Conservation (phyloP, 441 rosid species). For the Euphorbia celastroides region DNA sequence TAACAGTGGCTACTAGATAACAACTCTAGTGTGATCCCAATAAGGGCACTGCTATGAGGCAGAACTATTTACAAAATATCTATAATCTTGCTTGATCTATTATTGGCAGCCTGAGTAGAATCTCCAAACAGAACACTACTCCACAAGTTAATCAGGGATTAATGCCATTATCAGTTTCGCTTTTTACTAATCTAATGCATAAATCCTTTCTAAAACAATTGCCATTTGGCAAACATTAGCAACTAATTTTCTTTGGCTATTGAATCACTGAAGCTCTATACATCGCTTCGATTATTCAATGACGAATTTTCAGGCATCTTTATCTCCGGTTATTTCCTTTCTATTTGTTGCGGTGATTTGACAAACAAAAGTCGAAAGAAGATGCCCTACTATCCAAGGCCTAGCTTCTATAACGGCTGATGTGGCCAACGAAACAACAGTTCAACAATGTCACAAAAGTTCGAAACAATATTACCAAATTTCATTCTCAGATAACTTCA, state of each 20-base stretch:
- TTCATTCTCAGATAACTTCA: conserved; percentile 10
- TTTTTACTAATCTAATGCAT: conserved; percentile 1
- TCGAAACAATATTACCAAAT: not conserved
- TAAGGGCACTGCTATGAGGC: no score
- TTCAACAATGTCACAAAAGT: conserved; percentile 25
- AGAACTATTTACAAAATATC: no score
- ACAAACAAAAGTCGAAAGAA: conserved; percentile 48
- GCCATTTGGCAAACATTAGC: not conserved
- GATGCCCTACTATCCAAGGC: conserved; percentile 49
- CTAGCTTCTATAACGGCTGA: conserved; percentile 42
- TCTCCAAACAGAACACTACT: not conserved
- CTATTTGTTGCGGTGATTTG: conserved; percentile 27
- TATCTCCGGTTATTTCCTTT: conserved; percentile 2
- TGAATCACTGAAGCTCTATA: not conserved
- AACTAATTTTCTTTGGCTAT: not conserved
- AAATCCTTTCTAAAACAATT: conserved; percentile 1
- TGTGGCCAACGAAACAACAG: conserved; percentile 33
- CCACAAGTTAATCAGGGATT: not conserved
- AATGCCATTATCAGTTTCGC: conserved; percentile 2
- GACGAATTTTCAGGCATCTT: conserved; percentile 19
- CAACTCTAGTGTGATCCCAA: no score
- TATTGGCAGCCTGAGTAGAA: no score
- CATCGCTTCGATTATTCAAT: not conserved
- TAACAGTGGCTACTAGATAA: no score
- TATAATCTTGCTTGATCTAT: no score